Conservation (phyloP, 192 early-diverging fungal species). For the Paraglomus brasilianum region DNA sequence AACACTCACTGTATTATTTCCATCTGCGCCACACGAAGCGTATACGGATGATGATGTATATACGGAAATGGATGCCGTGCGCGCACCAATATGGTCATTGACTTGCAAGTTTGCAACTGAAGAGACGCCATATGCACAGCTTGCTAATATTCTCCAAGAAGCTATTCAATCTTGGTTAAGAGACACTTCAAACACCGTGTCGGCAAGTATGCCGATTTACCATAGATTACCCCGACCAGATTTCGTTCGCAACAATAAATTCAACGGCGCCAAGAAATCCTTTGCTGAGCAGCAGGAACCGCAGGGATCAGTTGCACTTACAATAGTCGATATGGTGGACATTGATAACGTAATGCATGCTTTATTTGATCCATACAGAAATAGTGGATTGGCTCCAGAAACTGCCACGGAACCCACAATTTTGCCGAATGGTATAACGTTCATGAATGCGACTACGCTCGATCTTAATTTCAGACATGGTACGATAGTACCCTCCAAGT, state of each 20-base stretch:
- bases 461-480: constrained; percentile 46
- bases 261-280: constrained; percentile 14
- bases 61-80: constrained; percentile 52
- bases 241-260: neutral
- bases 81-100: constrained; percentile 48
- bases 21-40: constrained; percentile 34
- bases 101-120: constrained; percentile 43
- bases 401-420: neutral
- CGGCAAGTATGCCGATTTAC: constrained; percentile 31
- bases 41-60: constrained; percentile 42
- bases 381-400: neutral
- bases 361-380: constrained; percentile 38
- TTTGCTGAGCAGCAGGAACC: constrained; percentile 34
- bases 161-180: constrained; percentile 48
- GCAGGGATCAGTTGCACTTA: constrained; percentile 25
- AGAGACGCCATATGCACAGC: constrained; percentile 38
- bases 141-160: constrained; percentile 46
- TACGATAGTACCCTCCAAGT: constrained; percentile 46
- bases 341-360: constrained; percentile 46
- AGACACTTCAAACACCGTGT: constrained; percentile 34
- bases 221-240: neutral
- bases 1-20: constrained; percentile 47
- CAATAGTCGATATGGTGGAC: constrained; percentile 44
- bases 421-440: constrained; percentile 9
- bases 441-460: constrained; percentile 40